phyloP scores from a whole-genome alignment of 129 eudicot species.

The Logfia minima region DNA sequence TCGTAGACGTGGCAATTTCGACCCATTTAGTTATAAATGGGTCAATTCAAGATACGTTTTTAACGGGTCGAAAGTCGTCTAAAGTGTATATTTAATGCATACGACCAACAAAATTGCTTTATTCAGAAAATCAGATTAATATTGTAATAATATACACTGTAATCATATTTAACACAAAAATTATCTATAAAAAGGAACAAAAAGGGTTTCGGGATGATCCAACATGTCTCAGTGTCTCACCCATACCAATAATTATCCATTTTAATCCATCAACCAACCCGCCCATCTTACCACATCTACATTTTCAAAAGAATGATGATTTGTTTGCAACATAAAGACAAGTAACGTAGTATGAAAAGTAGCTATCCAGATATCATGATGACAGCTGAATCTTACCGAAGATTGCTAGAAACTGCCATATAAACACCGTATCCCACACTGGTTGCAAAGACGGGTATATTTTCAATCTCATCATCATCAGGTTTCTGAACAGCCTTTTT shows the following conservation, averaged over 20 bases:
- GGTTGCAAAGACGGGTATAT: conserved; percentile 69
- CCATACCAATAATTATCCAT: not conserved
- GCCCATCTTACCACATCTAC: not conserved
- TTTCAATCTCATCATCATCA: conserved; percentile 56
- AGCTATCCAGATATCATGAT: not conserved
- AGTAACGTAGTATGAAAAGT: not conserved
- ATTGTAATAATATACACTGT: too few species aligned
- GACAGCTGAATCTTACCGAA: conserved; percentile 49
- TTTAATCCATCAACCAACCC: not conserved
- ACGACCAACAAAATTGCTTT: not conserved
- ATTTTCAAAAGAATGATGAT: not conserved
- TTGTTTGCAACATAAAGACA: not conserved
- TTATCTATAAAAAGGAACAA: too few species aligned
- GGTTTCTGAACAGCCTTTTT: conserved; percentile 59
- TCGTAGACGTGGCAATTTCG: not conserved
- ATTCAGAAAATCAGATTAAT: too few species aligned
- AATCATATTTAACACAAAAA: not conserved
- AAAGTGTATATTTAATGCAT: not conserved
- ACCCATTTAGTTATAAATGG: not conserved
- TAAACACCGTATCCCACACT: conserved; percentile 89
- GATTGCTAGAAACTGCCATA: conserved; percentile 93
- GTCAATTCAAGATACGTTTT: not conserved
- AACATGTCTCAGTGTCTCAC: too few species aligned
- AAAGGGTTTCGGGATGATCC: not conserved
- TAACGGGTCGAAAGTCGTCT: not conserved